Base-by-base conservation (phyloP, 805 yeast species). In the Schwanniomyces vanrijiae region DNA sequence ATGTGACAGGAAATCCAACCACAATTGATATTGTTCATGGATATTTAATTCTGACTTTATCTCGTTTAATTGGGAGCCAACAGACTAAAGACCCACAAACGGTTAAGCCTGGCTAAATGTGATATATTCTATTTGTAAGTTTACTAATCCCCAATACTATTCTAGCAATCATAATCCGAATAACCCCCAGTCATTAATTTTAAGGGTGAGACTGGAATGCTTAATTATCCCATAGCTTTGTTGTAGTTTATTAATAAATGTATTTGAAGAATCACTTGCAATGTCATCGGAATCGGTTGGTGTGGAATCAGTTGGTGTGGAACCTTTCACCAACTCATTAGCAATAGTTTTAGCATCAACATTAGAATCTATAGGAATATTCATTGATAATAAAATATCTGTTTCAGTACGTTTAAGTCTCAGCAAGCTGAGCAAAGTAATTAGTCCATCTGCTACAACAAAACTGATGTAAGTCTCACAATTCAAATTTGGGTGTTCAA, bases 331-430 rank as follows among this genome's bases (percentile, higher is more conserved):
- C 13, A 46, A 11, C 10, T 13, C 29, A 4, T 26, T 53, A 10
- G 47, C 54, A 37, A 33, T 49, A n/a, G 40, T 24, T 25, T 47
- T 37, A 24, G 29, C 29, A 11, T 26, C 29, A 8, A 50, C 52
- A 16, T 25, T 35, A 21, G 49, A 49, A 13, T 47, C 51, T n/a
- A 52, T 45, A 8, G 88, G 88, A 2, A 83, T 72, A 52, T 85
- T 84, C 56, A 78, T 73, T 3, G 86, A 75, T 11, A 87, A 60
- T 35, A 86, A 58, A 3, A 83, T 70, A 63, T 88, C 96, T 0
- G 91, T 83, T 2, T 66, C 67, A 1, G 68, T 80, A 42, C 72
- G 72, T 9, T 59, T 53, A 21, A 86, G 54, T 45, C 91, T 69
- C 28, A 86, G 64, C 37, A 88, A 60, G 0, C 82, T 85, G n/a